A percentile compares a stretch with the other conserved stretches of the same genome.
These are phyloP conservation scores for Apiotrichum veenhuisii DNA, from an alignment of 1,284 basidiomycete species.

Conservation along the genomic window DNA sequence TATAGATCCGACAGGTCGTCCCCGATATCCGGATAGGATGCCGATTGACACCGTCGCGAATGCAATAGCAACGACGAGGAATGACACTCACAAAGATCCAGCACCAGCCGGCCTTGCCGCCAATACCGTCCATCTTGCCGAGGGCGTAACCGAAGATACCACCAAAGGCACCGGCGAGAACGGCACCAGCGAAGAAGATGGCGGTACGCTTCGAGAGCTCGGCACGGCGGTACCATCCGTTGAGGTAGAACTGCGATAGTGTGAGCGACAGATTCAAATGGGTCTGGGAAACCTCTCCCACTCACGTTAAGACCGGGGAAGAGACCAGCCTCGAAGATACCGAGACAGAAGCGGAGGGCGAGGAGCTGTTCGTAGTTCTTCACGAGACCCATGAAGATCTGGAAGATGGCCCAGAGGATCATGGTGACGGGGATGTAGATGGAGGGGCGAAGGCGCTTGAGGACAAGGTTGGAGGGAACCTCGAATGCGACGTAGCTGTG, in stretches of 20 bases:
- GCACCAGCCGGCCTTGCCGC: conserved; percentile 49
- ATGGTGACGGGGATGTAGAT: conserved; percentile 48
- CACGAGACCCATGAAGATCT: conserved; percentile 49
- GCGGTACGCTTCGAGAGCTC: conserved; percentile 48
- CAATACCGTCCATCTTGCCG: conserved; percentile 36
- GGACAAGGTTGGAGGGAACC: conserved; percentile 50
- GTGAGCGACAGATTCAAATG: background rate
- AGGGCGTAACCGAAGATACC: conserved; percentile 45
- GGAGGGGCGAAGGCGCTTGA: conserved; percentile 49
- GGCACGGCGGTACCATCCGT: conserved; percentile 50
- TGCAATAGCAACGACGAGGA: too few species aligned
- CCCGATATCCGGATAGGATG: background rate
- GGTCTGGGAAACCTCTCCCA: background rate
- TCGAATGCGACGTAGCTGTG: conserved; percentile 50
- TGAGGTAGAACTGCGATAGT: conserved; percentile 48
- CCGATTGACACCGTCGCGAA: too few species aligned
- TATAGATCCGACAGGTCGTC: background rate
- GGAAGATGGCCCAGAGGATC: conserved; percentile 44
- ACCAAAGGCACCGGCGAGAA: conserved; percentile 50
- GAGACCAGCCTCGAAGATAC: conserved; percentile 45
- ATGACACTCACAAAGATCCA: conserved; percentile 1
- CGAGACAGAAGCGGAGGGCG: conserved; percentile 48
- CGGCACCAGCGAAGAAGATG: conserved; percentile 53
- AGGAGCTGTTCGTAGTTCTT: conserved; percentile 46
- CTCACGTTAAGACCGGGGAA: conserved; percentile 45